Percentiles rank a stretch among this genome's conserved stretches.
These are phyloP conservation scores for Sphaerostilbella broomeana DNA, from an alignment of 2,329 filamentous ascomycete genomes.

Conservation along the genomic window DNA sequence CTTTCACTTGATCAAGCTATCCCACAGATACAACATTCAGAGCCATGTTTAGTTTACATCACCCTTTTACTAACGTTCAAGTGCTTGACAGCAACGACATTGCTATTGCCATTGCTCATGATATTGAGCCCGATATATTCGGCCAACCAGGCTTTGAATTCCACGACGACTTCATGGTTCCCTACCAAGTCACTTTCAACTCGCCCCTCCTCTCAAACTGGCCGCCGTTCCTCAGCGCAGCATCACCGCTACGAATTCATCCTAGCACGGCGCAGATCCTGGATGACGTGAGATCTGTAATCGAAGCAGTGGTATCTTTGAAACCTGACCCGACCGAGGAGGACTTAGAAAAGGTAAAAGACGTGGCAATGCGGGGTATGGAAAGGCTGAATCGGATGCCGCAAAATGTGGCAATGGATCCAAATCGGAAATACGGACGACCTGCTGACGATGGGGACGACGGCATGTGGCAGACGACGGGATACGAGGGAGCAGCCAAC, in stretches of 20 bases:
- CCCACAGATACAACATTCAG: no score
- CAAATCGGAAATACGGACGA: no score
- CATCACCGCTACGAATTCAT: constrained; percentile 38
- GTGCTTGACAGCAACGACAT: constrained; percentile 38
- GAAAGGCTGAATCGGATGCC: constrained; percentile 32
- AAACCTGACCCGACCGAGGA: constrained; percentile 27
- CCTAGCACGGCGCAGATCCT: constrained; percentile 41
- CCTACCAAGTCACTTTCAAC: constrained; percentile 39
- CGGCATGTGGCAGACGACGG: constrained; percentile 7
- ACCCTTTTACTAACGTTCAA: no score
- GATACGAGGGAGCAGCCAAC: constrained; percentile 5
- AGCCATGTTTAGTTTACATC: no score
- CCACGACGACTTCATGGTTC: constrained; percentile 30
- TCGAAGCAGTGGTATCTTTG: constrained; percentile 37
- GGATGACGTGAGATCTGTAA: constrained; percentile 44
- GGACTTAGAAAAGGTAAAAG: constrained; percentile 33
- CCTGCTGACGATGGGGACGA: constrained; percentile 4
- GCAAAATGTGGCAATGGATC: constrained; percentile 6
- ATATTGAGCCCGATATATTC: constrained; percentile 37
- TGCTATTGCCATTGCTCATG: constrained; percentile 42
- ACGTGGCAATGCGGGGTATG: constrained; percentile 34
- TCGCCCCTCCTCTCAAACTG: constrained; percentile 40
- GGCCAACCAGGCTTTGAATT: constrained; percentile 37
- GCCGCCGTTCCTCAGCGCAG: constrained; percentile 36
- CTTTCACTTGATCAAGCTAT: no score